Conservation (phyloP, 2,329 filamentous ascomycete genomes). For the Venturia asperata region DNA sequence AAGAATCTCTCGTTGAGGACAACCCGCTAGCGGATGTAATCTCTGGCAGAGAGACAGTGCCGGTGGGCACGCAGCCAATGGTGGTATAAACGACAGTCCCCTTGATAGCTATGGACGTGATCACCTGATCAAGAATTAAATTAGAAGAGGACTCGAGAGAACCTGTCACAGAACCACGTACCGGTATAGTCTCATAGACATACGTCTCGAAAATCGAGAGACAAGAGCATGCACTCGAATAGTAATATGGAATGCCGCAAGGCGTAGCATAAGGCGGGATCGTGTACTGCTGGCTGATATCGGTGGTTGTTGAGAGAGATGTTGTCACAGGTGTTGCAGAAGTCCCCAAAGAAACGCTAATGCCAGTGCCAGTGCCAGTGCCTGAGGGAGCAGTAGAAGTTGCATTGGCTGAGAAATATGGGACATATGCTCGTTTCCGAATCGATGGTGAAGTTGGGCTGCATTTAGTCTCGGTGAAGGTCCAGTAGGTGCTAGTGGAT, state of each 20-base stretch:
- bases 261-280: neutral
- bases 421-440: neutral
- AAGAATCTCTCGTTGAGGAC: neutral
- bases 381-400: neutral
- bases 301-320: neutral
- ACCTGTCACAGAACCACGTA: neutral
- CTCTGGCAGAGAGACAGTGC: neutral
- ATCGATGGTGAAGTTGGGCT: neutral
- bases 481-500: neutral
- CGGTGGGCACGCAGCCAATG: neutral
- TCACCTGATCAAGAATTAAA: neutral
- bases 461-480: neutral
- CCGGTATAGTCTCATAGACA: neutral
- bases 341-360: neutral
- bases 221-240: neutral
- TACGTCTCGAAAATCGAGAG: neutral
- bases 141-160: neutral
- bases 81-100: neutral
- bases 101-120: neutral
- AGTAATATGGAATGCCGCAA: constrained; percentile 12
- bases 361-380: neutral
- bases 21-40: neutral
- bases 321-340: neutral
- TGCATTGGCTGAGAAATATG: neutral
- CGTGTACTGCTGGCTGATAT: neutral